These are phyloP conservation scores for Sungouiella blattae DNA, from an alignment of 805 yeast genomes.

Conservation along the genomic window DNA sequence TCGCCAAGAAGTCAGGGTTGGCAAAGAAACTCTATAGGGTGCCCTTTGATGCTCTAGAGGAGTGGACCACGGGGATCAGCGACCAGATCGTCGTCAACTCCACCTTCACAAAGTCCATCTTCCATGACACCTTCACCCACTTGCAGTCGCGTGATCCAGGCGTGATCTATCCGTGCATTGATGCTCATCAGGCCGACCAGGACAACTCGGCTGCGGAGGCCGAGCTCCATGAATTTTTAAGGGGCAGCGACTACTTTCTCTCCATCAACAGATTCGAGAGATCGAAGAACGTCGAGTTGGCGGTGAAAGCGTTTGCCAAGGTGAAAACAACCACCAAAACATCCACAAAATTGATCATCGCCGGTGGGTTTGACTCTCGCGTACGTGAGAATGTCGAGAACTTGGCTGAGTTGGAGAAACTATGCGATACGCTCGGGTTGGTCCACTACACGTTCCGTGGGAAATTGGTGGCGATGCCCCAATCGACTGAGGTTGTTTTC, in stretches of 20 bases:
- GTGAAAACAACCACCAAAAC: conserved; percentile 25
- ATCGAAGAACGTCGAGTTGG: conserved; percentile 78
- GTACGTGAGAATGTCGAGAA: conserved; percentile 75
- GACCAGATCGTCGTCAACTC: conserved; percentile 88
- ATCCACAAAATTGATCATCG: conserved; percentile 56
- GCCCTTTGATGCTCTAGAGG: conserved; percentile 85
- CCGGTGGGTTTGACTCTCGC: conserved; percentile 88
- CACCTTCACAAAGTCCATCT: conserved; percentile 70
- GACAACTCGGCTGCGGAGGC: conserved; percentile 20
- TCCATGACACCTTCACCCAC: conserved; percentile 56
- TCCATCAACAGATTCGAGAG: conserved; percentile 88
- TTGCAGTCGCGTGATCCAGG: conserved; percentile 41
- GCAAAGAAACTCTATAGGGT: conserved; percentile 65
- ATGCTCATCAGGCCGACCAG: conserved; percentile 23
- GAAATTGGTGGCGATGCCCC: conserved; percentile 31
- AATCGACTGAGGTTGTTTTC: conserved; percentile 55
- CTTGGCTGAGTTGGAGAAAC: conserved; percentile 52
- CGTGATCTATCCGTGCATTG: conserved; percentile 80
- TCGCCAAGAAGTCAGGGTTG: conserved; percentile 56
- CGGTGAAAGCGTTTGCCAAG: conserved; percentile 61
- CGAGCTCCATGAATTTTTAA: conserved; percentile 35
- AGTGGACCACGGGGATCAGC: conserved; percentile 69
- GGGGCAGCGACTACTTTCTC: conserved; percentile 45
- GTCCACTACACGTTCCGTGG: conserved; percentile 44
- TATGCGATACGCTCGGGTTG: conserved; percentile 46